These are phyloP conservation scores for Phaeosphaeriaceae sp. DNA, from an alignment of 2,329 filamentous ascomycete genomes.

Conservation along the genomic window DNA sequence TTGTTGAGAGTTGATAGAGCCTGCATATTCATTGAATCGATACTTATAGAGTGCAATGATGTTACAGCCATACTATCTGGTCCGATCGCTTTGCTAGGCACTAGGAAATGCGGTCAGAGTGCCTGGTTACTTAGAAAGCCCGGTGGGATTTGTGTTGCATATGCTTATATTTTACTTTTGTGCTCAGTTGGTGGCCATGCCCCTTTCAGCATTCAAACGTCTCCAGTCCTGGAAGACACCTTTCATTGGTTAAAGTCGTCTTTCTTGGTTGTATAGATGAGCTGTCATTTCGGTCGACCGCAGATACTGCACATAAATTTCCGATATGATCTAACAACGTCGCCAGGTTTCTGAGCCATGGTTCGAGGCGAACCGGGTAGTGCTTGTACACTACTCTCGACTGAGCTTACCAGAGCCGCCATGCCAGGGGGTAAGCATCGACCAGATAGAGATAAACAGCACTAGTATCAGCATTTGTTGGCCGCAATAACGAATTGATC, in stretches of 20 bases:
- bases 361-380: not conserved
- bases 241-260: not conserved
- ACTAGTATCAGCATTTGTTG: not conserved
- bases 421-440: not conserved
- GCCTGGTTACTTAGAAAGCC: too few species aligned
- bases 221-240: not conserved
- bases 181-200: not conserved
- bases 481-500: not conserved
- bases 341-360: not conserved
- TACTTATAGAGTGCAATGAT: not conserved
- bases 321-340: not conserved
- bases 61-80: too few species aligned
- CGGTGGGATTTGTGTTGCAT: too few species aligned
- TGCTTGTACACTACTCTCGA: not conserved
- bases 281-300: constrained; percentile 1
- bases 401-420: not conserved
- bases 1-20: not conserved
- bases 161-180: too few species aligned
- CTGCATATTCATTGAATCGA: not conserved
- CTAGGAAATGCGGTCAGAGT: too few species aligned
- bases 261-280: constrained; percentile 3
- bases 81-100: too few species aligned
- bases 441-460: too few species aligned
- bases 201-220: not conserved
- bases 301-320: constrained; percentile 4